Percentiles rank a stretch among this genome's conserved stretches.
Conservation (phyloP, 805 yeast species). For the Clavispora vitiphila region DNA sequence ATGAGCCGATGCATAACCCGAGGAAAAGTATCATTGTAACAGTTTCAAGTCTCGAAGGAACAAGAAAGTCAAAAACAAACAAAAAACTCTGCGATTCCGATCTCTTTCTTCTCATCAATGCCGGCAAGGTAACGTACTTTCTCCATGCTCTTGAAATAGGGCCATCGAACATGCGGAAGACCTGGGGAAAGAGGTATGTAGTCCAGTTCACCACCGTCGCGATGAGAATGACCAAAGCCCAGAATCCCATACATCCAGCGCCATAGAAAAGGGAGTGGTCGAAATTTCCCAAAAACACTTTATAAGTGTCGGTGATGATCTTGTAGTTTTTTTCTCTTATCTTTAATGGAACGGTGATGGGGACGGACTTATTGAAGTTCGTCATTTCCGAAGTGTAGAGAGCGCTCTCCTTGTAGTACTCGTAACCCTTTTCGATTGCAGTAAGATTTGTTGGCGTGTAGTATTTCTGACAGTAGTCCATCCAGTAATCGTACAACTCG, state of each 20-base stretch:
- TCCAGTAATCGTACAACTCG: not conserved
- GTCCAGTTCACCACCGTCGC: conserved; percentile 41
- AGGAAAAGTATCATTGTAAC: conserved; percentile 17
- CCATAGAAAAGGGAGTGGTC: conserved; percentile 34
- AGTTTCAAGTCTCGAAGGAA: conserved; percentile 29
- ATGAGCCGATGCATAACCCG: conserved; percentile 8
- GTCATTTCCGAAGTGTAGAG: conserved; percentile 9
- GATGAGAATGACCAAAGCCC: conserved; percentile 42
- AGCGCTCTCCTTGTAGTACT: not conserved
- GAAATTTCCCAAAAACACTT: conserved; percentile 27
- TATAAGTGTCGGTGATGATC: conserved; percentile 13
- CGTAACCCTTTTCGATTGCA: not conserved
- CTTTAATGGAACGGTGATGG: conserved; percentile 18
- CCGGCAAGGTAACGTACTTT: conserved; percentile 25
- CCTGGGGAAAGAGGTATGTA: conserved; percentile 33
- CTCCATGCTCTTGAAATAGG: conserved; percentile 21
- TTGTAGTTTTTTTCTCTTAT: conserved; percentile 22
- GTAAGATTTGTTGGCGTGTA: not conserved
- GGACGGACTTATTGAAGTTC: conserved; percentile 4
- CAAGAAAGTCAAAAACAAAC: conserved; percentile 19
- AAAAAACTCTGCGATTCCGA: conserved; percentile 5
- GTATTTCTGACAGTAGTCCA: not conserved
- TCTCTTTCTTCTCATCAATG: conserved; percentile 17
- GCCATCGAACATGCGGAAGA: conserved; percentile 26
- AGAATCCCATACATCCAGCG: conserved; percentile 41